Conservation (phyloP, 2,329 filamentous ascomycete genomes). For the Epicoccum sorghinum region DNA sequence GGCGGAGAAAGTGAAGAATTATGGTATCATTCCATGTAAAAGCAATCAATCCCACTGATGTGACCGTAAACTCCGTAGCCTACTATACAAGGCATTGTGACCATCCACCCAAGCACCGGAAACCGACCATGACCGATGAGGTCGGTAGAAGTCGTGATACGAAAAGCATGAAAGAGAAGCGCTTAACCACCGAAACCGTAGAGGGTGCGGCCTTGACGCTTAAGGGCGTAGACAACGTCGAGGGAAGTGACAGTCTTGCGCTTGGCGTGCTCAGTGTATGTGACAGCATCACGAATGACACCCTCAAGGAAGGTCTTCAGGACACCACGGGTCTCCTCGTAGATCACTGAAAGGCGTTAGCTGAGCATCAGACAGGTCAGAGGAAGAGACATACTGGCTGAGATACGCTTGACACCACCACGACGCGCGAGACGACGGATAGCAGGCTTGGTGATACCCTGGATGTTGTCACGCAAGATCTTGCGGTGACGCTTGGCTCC, state of each 20-base stretch:
- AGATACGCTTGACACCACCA: slow-evolving; percentile 61
- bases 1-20: slow-evolving; percentile 28
- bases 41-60: slow-evolving; percentile 34
- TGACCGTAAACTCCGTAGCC: slow-evolving; percentile 45
- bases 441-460: slow-evolving; percentile 61
- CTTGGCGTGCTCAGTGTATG: slow-evolving; percentile 81
- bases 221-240: slow-evolving; percentile 68
- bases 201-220: slow-evolving; percentile 72
- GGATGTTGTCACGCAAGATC: slow-evolving; percentile 63
- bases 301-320: slow-evolving; percentile 80
- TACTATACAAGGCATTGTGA: slow-evolving; percentile 43
- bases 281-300: slow-evolving; percentile 78
- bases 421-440: slow-evolving; percentile 61
- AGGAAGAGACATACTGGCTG: slow-evolving; percentile 51
- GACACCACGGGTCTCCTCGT: slow-evolving; percentile 78
- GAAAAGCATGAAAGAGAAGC: slow-evolving; percentile 40
- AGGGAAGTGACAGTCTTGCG: slow-evolving; percentile 77
- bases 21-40: slow-evolving; percentile 46
- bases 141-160: slow-evolving; percentile 44
- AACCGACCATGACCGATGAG: slow-evolving; percentile 60
- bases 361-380: neutral
- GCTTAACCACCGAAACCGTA: slow-evolving; percentile 89
- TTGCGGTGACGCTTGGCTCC: slow-evolving; percentile 62
- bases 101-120: slow-evolving; percentile 55
- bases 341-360: slow-evolving; percentile 65